Conservation (phyloP, 2,329 filamentous ascomycete genomes). For the Apiospora arundinis region DNA sequence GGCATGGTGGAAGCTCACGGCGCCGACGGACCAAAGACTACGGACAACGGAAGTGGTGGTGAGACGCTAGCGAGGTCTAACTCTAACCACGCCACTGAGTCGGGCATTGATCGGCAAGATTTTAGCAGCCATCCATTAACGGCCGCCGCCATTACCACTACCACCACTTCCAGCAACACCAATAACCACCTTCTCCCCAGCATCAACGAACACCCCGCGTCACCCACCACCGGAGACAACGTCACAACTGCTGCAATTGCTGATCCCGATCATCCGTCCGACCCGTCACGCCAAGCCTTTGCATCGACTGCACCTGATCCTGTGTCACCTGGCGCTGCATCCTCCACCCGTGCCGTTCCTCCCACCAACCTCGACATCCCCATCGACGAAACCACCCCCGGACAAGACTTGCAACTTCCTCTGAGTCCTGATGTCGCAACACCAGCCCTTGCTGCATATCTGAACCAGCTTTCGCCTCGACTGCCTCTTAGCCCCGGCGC, state of each 20-base stretch:
- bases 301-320: background rate
- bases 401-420: conserved; percentile 3
- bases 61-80: conserved; percentile 30
- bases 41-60: conserved; percentile 20
- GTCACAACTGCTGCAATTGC: conserved; percentile 1
- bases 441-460: conserved; percentile 24
- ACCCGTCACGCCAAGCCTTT: conserved; percentile 19
- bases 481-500: conserved; percentile 29
- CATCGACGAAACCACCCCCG: background rate
- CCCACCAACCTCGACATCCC: background rate
- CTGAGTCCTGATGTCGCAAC: conserved; percentile 28
- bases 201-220: conserved; percentile 41
- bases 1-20: conserved; percentile 15
- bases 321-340: background rate
- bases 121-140: conserved; percentile 29
- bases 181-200: conserved; percentile 35
- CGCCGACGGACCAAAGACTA: conserved; percentile 10
- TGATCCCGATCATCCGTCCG: background rate
- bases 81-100: conserved; percentile 30
- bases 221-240: background rate
- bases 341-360: background rate
- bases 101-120: conserved; percentile 45
- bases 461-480: conserved; percentile 20
- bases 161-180: background rate
- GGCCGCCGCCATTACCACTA: conserved; percentile 19